Percentiles rank a stretch among this genome's conserved stretches.
These are phyloP conservation scores for Penicillium italicum DNA, from an alignment of 2,329 filamentous ascomycete species.

Conservation along the genomic window DNA sequence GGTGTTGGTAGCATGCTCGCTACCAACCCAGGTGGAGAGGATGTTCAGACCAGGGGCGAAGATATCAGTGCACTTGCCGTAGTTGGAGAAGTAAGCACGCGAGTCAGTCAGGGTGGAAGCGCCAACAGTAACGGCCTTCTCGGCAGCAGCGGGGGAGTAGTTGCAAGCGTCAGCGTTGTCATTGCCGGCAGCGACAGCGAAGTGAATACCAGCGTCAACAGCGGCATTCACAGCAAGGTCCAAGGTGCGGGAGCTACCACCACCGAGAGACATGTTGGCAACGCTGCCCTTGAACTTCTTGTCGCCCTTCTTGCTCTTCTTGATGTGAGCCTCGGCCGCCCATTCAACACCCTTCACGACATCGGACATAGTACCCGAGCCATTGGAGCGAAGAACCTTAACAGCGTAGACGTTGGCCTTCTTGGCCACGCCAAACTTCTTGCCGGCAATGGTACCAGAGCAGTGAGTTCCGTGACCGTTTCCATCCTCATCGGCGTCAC, in stretches of 20 bases:
- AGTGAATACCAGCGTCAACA: constrained; percentile 88
- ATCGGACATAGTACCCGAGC: constrained; percentile 96
- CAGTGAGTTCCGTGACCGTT: constrained; percentile 99
- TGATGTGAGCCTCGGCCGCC: constrained; percentile 74
- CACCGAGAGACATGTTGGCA: constrained; percentile 98
- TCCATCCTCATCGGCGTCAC: constrained; percentile 84
- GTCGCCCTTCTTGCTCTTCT: constrained; percentile 74
- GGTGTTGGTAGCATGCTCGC: constrained; percentile 93
- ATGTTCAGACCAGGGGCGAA: constrained; percentile 97
- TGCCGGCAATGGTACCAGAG: constrained; percentile 94
- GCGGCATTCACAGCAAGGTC: constrained; percentile 93
- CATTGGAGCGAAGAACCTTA: constrained; percentile 97
- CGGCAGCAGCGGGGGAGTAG: constrained; percentile 93
- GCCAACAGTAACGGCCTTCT: constrained; percentile 91
- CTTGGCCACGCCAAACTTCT: constrained; percentile 99
- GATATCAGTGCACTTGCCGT: constrained; percentile 98
- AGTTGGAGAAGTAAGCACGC: constrained; percentile 99
- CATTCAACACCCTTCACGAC: constrained; percentile 98
- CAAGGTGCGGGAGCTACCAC: constrained; percentile 90
- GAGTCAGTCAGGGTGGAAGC: constrained; percentile 89
- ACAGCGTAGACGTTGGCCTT: constrained; percentile 95
- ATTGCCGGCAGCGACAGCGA: constrained; percentile 96
- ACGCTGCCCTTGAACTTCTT: constrained; percentile 98
- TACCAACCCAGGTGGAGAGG: constrained; percentile 96
- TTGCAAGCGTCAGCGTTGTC: constrained; percentile 99